phyloP scores from a whole-genome alignment of 805 yeast genomes.

The Pichia scutulata region DNA sequence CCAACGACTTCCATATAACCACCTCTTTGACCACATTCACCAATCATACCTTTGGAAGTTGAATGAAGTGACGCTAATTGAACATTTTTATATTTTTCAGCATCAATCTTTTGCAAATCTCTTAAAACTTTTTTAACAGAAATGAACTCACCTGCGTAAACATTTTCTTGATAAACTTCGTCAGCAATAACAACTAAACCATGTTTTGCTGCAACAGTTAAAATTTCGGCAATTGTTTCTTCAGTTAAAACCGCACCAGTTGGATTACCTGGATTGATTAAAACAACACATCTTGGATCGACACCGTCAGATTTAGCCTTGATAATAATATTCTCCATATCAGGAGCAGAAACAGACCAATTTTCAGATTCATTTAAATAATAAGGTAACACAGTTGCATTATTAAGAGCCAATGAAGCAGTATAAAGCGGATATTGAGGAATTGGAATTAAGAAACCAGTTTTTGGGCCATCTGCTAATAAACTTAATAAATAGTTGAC shows the following conservation, averaged over 20 bases:
- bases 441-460: slow-evolving; percentile 89
- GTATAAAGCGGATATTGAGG: slow-evolving; percentile 98
- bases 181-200: slow-evolving; percentile 89
- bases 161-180: slow-evolving; percentile 94
- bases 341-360: slow-evolving; percentile 77
- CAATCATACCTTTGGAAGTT: slow-evolving; percentile 95
- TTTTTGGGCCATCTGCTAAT: slow-evolving; percentile 54
- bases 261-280: slow-evolving; percentile 98
- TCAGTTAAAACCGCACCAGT: slow-evolving; percentile 78
- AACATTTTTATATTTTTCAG: slow-evolving; percentile 52
- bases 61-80: slow-evolving; percentile 93
- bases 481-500: slow-evolving; percentile 73
- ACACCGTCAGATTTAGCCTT: slow-evolving; percentile 45
- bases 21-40: slow-evolving; percentile 99
- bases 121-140: slow-evolving; percentile 78
- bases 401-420: slow-evolving; percentile 82
- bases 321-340: slow-evolving; percentile 47
- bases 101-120: slow-evolving; percentile 46
- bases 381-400: slow-evolving; percentile 80
- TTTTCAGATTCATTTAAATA: slow-evolving; percentile 69
- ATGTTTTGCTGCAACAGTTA: slow-evolving; percentile 74
- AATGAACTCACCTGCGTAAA: slow-evolving; percentile 72
- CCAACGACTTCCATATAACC: slow-evolving; percentile 96
- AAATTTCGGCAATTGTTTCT: slow-evolving; percentile 60
- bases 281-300: slow-evolving; percentile 71